These are phyloP conservation scores for Coemansia sp. DNA, from an alignment of 192 early-diverging fungal species.

Conservation along the genomic window DNA sequence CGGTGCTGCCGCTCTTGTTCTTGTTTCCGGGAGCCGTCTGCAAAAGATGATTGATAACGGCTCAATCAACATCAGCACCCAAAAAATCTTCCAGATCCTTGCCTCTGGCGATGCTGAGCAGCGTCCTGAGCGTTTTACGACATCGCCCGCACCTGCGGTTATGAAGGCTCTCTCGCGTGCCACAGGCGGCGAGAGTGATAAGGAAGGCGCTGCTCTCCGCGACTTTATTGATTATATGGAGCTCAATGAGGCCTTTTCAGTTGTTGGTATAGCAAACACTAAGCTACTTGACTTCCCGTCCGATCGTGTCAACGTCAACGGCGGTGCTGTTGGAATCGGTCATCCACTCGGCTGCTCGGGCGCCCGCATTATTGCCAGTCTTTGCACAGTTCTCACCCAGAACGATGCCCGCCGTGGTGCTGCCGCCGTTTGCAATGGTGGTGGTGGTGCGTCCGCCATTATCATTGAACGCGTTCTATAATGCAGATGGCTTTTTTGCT, in stretches of 20 bases:
- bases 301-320: constrained; percentile 90
- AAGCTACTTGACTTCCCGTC: constrained; percentile 71
- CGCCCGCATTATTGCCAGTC: constrained; percentile 82
- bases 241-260: constrained; percentile 85
- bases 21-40: constrained; percentile 67
- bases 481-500: neutral
- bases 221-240: constrained; percentile 77
- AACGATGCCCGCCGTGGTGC: constrained; percentile 78
- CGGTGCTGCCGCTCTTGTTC: constrained; percentile 73
- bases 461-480: constrained; percentile 65
- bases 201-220: constrained; percentile 48
- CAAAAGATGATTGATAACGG: constrained; percentile 42
- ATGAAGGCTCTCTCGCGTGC: constrained; percentile 74
- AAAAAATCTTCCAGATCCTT: constrained; percentile 55
- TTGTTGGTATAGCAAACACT: constrained; percentile 82
- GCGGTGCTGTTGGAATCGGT: constrained; percentile 96
- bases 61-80: constrained; percentile 25
- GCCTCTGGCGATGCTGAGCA: constrained; percentile 78
- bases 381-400: constrained; percentile 73
- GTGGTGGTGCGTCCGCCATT: constrained; percentile 89
- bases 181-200: constrained; percentile 35
- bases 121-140: constrained; percentile 72
- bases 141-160: constrained; percentile 73
- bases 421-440: constrained; percentile 97
- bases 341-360: constrained; percentile 98